Evolutionary conservation across 2,329 filamentous ascomycete species (phyloP).

Genomic region (Clonostachys byssicola): DNA sequence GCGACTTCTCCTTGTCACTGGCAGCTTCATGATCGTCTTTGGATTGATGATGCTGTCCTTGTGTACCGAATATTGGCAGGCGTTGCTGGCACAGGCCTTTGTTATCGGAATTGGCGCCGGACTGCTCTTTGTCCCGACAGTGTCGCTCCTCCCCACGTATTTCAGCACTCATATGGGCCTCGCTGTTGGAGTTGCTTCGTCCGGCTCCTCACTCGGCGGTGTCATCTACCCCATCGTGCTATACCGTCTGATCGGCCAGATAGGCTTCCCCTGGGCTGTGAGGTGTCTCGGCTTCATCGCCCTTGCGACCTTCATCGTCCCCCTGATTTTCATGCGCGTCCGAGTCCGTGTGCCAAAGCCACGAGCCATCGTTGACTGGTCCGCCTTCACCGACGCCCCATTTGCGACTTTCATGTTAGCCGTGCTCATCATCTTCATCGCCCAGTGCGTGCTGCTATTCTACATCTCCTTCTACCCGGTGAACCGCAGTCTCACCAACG

Average conservation of each 20-base stretch:
- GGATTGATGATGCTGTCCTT: conserved; percentile 37
- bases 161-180: conserved; percentile 49
- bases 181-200: conserved; percentile 53
- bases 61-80: conserved; percentile 36
- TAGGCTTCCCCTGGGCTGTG: conserved; percentile 56
- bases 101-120: conserved; percentile 49
- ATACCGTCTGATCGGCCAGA: conserved; percentile 42
- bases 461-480: too few relatives aligned
- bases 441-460: too few relatives aligned
- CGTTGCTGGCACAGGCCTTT: conserved; percentile 44
- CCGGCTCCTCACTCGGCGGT: conserved; percentile 49
- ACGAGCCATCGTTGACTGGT: too few relatives aligned
- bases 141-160: conserved; percentile 56
- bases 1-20: conserved; percentile 27
- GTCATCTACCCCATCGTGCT: conserved; percentile 50
- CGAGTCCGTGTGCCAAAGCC: too few relatives aligned
- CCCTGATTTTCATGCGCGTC: neutral
- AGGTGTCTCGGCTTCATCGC: conserved; percentile 18
- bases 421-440: too few relatives aligned
- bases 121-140: conserved; percentile 48
- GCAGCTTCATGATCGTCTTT: conserved; percentile 32
- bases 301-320: neutral
- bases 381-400: too few relatives aligned
- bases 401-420: too few relatives aligned
- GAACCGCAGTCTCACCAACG: too few relatives aligned